Evolutionary conservation across 2,329 filamentous ascomycete species (phyloP), one percentile per base, ranked within the genome.

Genomic region (Hymenoscyphus albidus): DNA sequence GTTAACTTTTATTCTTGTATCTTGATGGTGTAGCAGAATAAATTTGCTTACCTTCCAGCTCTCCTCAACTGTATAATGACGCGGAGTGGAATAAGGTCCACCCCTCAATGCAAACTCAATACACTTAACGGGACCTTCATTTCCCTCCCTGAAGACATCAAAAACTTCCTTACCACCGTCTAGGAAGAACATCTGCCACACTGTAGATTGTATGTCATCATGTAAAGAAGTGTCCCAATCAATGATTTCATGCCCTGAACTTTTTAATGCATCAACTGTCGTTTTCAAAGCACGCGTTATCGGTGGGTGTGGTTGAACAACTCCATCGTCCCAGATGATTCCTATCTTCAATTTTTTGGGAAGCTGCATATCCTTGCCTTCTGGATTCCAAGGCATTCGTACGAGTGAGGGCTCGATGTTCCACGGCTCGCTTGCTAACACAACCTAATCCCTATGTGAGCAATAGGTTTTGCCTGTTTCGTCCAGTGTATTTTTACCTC

Each of bases 51-150:
- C 44, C 44, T 51, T 22, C 44, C 44, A 51, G 22, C 13, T 51
- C 18, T 51, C 44, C n/a, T 51, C 44, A 22, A 51, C 22, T 10
- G 44, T 51, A 51, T 51, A 22, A 51, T 51, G 61, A 59, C 38
- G 59, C 32, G 66, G 67, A 59, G 51, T 59, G 22, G 51, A 38
- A 67, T 81, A 80, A 0, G 78, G 82, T n/a, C 61, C 64, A n/a
- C 79, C 77, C 61, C 83, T 83, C 14, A 88, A 74, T 5, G 89
- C 77, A 0, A 76, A 79, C 70, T 87, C 78, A 0, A 89, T 85
- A 62, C 86, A 83, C 0, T 83, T 81, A 3, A 88, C 80, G 51
- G 80, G 65, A 27, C 61, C 61, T 58, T 65, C 64, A 38, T 62
- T 62, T 2, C 63, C 62, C 9, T 60, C 14, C 58, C 61, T 58